phyloP scores from a whole-genome alignment of 1,139 yeast genomes.

The Lizanozyma gosingica region DNA sequence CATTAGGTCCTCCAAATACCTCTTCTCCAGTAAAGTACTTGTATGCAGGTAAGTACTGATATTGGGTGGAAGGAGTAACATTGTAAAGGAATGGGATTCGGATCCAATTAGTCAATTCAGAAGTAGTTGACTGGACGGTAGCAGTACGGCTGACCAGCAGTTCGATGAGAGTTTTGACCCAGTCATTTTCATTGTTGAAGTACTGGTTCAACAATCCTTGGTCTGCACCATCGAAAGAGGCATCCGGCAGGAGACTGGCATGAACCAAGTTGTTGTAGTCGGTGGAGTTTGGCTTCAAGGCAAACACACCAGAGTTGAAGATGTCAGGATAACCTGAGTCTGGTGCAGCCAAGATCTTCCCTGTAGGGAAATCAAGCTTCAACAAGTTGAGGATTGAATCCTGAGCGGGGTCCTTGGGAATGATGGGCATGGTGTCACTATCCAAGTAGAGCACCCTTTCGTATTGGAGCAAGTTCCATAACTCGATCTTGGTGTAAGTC shows the following conservation, averaged over 20 bases:
- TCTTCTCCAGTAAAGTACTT: slow-evolving; percentile 40
- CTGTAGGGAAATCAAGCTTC: slow-evolving; percentile 21
- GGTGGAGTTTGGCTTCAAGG: slow-evolving; percentile 46
- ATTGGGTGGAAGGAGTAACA: slow-evolving; percentile 76
- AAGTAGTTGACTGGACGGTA: slow-evolving; percentile 4
- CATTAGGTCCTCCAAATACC: not conserved
- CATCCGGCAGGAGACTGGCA: slow-evolving; percentile 19
- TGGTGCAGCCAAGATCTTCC: slow-evolving; percentile 65
- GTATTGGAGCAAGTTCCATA: slow-evolving; percentile 54
- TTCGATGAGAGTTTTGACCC: slow-evolving; percentile 17
- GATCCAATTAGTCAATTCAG: slow-evolving; percentile 41
- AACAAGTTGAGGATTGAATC: slow-evolving; percentile 29
- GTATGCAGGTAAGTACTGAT: slow-evolving; percentile 79
- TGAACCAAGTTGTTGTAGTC: slow-evolving; percentile 37
- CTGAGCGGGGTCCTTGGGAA: slow-evolving; percentile 23
- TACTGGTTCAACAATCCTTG: slow-evolving; percentile 86
- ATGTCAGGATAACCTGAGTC: slow-evolving; percentile 96
- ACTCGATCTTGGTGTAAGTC: slow-evolving; percentile 64
- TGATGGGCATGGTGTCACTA: slow-evolving; percentile 67
- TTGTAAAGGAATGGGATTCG: slow-evolving; percentile 75
- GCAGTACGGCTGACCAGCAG: slow-evolving; percentile 5
- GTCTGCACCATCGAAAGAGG: slow-evolving; percentile 84
- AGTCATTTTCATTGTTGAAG: slow-evolving; percentile 45
- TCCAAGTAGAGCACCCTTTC: slow-evolving; percentile 67
- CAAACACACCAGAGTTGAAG: slow-evolving; percentile 83